Base-by-base conservation (phyloP, 305 asterid genomes). In the Caryopteris hybrid region DNA sequence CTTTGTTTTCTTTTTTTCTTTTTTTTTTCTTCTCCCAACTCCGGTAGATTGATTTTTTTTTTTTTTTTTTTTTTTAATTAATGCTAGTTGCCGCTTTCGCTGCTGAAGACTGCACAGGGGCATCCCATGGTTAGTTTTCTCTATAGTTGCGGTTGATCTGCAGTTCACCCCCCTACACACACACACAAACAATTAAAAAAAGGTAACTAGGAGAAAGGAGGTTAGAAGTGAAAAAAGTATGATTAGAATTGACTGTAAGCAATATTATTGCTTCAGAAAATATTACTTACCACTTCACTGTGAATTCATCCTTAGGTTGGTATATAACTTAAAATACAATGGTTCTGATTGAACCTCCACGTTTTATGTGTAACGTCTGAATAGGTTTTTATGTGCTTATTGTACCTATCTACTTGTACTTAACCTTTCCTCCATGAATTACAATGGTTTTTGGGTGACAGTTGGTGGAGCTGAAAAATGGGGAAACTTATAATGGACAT, bases 401-500 rank as follows among this genome's bases (percentile, higher is more conserved):
- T 10, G 33, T 33, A 38, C 8, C 43, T 45, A 31, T 22, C 10
- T 46, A 47, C 11, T 36, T 6, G 2, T 12, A 10, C 52, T n/a
- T 16, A 25, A 1, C 31, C 31, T 25, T 16, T 48, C 29, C 12
- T 36, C 31, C 6, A 21, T 38, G 21, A 25, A 21, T 14, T 50
- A 43, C 27, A 11, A 31, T 48, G 39, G n/a, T 21, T 21, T 9
- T 43, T 33, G 23, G 50, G 41, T 70, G 52, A 18, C 77, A 86
- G 92, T 70, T 86, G 57, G 92, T 86, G 66, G 92, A 86, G 74
- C 89, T 86, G 3, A 86, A 86, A 68, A 86, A 86, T 76, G 92
- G 92, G 50, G 92, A 86, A 64, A 86, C 92, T n/a, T 86, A 84
- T 76, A 84, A 86, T 22, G 92, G 92, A n/a, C 92, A 86, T 72